phyloP scores from a whole-genome alignment of 2,329 filamentous ascomycete genomes.

The Fusarium graminum region DNA sequence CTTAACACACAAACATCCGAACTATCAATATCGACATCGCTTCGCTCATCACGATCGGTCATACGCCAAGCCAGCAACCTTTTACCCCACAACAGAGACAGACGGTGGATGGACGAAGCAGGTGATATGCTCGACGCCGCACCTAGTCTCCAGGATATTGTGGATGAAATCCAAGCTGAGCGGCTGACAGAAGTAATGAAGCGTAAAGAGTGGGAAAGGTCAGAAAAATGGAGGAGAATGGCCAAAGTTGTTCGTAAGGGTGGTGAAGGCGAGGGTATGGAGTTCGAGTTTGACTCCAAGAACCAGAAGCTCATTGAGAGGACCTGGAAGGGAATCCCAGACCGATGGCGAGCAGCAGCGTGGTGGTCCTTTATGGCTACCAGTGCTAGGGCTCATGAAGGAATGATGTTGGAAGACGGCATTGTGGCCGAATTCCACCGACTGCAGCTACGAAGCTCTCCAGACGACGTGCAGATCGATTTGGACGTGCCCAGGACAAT shows the following conservation, averaged over 20 bases:
- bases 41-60: constrained; percentile 66
- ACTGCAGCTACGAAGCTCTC: constrained; percentile 79
- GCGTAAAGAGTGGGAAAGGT: constrained; percentile 71
- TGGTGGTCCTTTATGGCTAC: constrained; percentile 93
- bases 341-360: constrained; percentile 91
- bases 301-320: constrained; percentile 89
- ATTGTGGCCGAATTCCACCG: constrained; percentile 79
- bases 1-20: constrained; percentile 69
- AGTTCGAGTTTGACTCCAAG: constrained; percentile 80
- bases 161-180: constrained; percentile 67
- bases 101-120: constrained; percentile 73
- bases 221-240: constrained; percentile 78
- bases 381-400: constrained; percentile 76
- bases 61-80: constrained; percentile 70
- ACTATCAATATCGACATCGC: constrained; percentile 62
- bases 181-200: constrained; percentile 68
- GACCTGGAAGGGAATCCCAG: constrained; percentile 98
- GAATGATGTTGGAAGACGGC: constrained; percentile 74
- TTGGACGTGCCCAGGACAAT: constrained; percentile 96
- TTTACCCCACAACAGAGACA: constrained; percentile 71
- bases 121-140: constrained; percentile 75
- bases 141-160: constrained; percentile 67
- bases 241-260: constrained; percentile 68
- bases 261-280: constrained; percentile 67
- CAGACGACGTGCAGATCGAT: constrained; percentile 97